A percentile compares a stretch with the other conserved stretches of the same genome.
These are phyloP conservation scores for Circinella umbellata DNA, from an alignment of 371 early-diverging fungal genomes.

Conservation along the genomic window DNA sequence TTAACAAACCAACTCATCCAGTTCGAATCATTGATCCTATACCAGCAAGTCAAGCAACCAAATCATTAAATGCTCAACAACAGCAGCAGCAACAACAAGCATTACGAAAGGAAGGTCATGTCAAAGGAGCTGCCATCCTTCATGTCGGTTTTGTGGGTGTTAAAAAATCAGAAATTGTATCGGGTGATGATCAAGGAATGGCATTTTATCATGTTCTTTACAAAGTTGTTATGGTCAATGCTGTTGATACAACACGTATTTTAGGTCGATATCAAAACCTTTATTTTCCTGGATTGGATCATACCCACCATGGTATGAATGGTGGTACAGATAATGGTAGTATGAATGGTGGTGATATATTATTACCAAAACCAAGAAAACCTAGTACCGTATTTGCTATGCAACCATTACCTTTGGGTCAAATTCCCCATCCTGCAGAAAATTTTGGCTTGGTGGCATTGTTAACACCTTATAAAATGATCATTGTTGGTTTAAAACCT, in stretches of 20 bases:
- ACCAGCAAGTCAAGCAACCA: slow-evolving; percentile 35
- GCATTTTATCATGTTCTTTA: slow-evolving; percentile 76
- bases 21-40: slow-evolving; percentile 61
- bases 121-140: slow-evolving; percentile 68
- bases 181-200: slow-evolving; percentile 78
- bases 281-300: slow-evolving; percentile 18
- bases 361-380: slow-evolving; percentile 32
- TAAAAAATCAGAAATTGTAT: slow-evolving; percentile 69
- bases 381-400: slow-evolving; percentile 74
- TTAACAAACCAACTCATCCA: slow-evolving; percentile 55
- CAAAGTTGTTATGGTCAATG: slow-evolving; percentile 72
- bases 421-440: slow-evolving; percentile 68
- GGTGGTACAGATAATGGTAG: neutral
- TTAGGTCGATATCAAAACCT: slow-evolving; percentile 69
- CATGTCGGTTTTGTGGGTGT: slow-evolving; percentile 75
- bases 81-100: slow-evolving; percentile 46
- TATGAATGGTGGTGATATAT: neutral
- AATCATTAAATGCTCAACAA: slow-evolving; percentile 23
- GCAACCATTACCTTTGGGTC: slow-evolving; percentile 69
- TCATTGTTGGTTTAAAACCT: slow-evolving; percentile 78
- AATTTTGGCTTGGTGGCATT: slow-evolving; percentile 74
- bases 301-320: no score
- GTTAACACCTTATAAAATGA: slow-evolving; percentile 77
- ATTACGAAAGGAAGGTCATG: slow-evolving; percentile 70
- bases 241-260: slow-evolving; percentile 69